Evolutionary conservation across 306 rosid species (phyloP).

Genomic region (Prinsepia uniflora): DNA sequence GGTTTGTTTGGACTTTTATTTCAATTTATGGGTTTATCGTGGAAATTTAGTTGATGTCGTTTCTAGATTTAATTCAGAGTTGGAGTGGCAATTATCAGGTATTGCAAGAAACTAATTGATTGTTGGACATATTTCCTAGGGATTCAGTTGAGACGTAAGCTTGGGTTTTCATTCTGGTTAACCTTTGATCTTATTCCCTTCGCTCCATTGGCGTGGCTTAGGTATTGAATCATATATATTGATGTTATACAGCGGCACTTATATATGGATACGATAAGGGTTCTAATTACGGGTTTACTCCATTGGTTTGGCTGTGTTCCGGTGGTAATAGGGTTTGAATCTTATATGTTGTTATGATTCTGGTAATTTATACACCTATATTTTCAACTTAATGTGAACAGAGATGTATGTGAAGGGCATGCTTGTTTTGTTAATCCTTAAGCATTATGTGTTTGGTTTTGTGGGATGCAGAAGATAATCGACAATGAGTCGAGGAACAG

Average conservation of each 20-base stretch:
- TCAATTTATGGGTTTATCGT: neutral
- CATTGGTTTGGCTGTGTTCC: neutral
- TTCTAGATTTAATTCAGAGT: neutral
- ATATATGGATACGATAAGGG: no score
- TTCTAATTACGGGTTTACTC: no score
- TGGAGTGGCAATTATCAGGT: neutral
- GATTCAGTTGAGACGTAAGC: neutral
- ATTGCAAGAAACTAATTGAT: neutral
- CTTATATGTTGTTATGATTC: neutral
- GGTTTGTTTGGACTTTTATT: neutral
- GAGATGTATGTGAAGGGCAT: neutral
- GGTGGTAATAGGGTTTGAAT: neutral
- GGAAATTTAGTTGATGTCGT: neutral
- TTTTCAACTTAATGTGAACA: neutral
- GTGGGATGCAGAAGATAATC: slow-evolving; percentile 13
- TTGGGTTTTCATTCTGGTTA: neutral
- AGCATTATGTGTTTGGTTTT: neutral
- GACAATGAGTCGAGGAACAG: slow-evolving; percentile 49
- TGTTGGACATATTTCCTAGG: neutral
- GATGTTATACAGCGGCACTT: no score
- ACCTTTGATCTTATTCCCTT: no score
- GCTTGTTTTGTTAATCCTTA: neutral
- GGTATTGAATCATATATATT: no score
- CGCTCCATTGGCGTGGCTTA: no score
- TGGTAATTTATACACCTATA: neutral